These are phyloP conservation scores for Boletus speciosus DNA, from an alignment of 768 basidiomycete genomes.

Conservation along the genomic window DNA sequence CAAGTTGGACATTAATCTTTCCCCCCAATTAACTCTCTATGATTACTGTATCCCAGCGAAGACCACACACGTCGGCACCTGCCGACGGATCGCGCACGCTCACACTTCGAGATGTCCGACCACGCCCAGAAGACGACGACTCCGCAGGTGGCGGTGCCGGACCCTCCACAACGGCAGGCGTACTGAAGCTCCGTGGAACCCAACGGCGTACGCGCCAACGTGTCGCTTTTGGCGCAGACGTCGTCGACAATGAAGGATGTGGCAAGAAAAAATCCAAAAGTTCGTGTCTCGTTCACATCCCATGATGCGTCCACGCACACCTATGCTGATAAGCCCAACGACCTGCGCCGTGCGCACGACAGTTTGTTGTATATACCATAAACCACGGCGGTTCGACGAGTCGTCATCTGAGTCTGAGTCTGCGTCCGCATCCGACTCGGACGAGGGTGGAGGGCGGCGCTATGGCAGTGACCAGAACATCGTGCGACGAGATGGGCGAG, in stretches of 20 bases:
- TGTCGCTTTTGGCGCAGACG: conserved; percentile 82
- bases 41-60: conserved; percentile 23
- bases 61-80: conserved; percentile 41
- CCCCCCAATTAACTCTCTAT: neutral
- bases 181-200: conserved; percentile 61
- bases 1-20: too few species aligned
- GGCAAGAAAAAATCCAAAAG: conserved; percentile 94
- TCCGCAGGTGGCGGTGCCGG: conserved; percentile 10
- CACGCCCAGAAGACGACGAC: conserved; percentile 26
- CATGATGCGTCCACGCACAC: too few species aligned
- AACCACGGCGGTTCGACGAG: conserved; percentile 75
- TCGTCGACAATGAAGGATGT: conserved; percentile 87
- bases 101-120: conserved; percentile 40
- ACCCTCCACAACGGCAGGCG: conserved; percentile 36
- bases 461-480: conserved; percentile 1
- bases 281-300: conserved; percentile 37
- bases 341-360: neutral
- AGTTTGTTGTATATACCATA: conserved; percentile 97
- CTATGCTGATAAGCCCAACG: neutral
- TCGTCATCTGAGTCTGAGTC: conserved; percentile 68
- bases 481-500: conserved; percentile 5
- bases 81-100: conserved; percentile 54
- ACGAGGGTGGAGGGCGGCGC: neutral
- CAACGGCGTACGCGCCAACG: conserved; percentile 43
- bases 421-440: conserved; percentile 33